These are phyloP conservation scores for Yamagishiella unicocca DNA, from an alignment of 139 green algal genomes.

Conservation along the genomic window DNA sequence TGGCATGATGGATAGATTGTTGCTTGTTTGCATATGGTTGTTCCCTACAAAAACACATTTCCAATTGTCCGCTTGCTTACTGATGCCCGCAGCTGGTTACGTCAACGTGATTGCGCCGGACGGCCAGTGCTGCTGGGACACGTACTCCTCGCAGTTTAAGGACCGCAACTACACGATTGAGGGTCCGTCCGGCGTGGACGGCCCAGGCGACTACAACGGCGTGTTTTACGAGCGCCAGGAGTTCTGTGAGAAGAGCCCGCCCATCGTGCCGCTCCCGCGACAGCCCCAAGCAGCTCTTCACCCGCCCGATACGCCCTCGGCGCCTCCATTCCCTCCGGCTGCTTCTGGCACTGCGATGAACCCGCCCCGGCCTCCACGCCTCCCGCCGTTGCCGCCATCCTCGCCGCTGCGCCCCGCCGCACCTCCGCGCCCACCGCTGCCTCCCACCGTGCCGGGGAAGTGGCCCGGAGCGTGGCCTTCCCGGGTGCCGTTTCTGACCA, in stretches of 20 bases:
- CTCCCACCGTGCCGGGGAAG: not conserved
- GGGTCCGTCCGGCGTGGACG: not conserved
- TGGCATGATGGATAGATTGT: not conserved
- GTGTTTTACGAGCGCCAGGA: not conserved
- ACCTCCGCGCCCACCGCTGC: not conserved
- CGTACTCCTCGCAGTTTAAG: not conserved
- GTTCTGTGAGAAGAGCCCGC: not conserved
- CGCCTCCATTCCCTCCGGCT: not conserved
- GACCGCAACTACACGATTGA: not conserved
- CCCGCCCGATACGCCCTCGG: not conserved
- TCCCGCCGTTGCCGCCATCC: not conserved
- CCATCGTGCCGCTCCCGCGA: not conserved
- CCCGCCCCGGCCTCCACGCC: not conserved
- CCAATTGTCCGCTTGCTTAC: not conserved
- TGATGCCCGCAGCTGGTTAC: not conserved
- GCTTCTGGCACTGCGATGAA: too few relatives aligned
- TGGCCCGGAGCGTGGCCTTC: not conserved
- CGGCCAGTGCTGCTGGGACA: slow-evolving; percentile 33
- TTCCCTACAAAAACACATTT: not conserved
- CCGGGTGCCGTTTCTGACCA: too few relatives aligned
- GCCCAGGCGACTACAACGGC: not conserved
- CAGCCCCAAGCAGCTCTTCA: not conserved
- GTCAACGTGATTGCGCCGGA: slow-evolving; percentile 13
- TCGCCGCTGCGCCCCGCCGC: not conserved
- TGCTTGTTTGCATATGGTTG: not conserved